Evolutionary conservation across 495 filamentous ascomycete genomes (phyloP).

Genomic region (Penicillium canescens): DNA sequence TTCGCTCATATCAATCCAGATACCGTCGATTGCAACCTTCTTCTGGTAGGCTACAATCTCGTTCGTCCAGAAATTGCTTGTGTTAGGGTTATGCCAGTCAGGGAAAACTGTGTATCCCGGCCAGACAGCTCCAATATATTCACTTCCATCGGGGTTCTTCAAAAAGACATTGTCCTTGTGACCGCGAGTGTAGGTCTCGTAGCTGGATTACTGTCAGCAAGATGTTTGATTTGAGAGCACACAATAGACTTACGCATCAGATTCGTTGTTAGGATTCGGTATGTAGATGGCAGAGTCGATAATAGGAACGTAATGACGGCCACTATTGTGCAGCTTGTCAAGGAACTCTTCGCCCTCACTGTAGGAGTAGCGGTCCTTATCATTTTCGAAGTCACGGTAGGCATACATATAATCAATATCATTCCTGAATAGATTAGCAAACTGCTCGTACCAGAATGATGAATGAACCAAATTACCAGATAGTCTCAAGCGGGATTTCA

Average conservation of each 20-base stretch:
- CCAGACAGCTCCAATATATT: slow-evolving; percentile 67
- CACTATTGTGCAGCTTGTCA: slow-evolving; percentile 59
- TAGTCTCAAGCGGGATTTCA: slow-evolving; percentile 62
- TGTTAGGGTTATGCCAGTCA: slow-evolving; percentile 59
- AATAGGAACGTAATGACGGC: slow-evolving; percentile 79
- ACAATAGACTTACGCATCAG: slow-evolving; percentile 55
- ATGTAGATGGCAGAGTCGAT: slow-evolving; percentile 82
- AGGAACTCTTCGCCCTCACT: slow-evolving; percentile 61
- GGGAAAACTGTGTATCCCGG: slow-evolving; percentile 66
- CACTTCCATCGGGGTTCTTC: slow-evolving; percentile 60
- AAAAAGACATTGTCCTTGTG: slow-evolving; percentile 62
- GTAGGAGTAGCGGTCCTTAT: slow-evolving; percentile 49
- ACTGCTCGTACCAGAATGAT: background rate
- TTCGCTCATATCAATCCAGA: slow-evolving; percentile 68
- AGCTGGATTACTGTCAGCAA: slow-evolving; percentile 32
- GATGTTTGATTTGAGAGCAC: background rate
- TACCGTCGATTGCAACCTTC: slow-evolving; percentile 59
- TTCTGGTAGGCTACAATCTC: slow-evolving; percentile 62
- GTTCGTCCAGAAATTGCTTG: slow-evolving; percentile 69
- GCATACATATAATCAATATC: slow-evolving; percentile 62
- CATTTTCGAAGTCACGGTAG: slow-evolving; percentile 61
- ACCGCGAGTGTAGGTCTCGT: slow-evolving; percentile 68
- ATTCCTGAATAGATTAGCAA: slow-evolving; percentile 29
- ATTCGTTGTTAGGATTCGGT: slow-evolving; percentile 69
- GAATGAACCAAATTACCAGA: slow-evolving; percentile 54